Conservation (phyloP, 2,329 filamentous ascomycete species). For the Fusarium metavorans region DNA sequence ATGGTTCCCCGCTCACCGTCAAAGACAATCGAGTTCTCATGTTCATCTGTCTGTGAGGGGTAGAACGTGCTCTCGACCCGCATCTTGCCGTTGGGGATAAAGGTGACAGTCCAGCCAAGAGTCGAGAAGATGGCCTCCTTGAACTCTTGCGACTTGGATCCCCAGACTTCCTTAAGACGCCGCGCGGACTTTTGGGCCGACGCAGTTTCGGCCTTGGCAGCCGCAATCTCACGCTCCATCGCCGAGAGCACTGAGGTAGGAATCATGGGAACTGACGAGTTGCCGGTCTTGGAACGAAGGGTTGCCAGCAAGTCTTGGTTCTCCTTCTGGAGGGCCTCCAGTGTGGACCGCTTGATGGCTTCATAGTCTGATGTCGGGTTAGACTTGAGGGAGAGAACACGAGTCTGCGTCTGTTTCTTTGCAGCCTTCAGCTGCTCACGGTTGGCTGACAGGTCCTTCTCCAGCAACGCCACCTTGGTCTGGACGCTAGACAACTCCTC, state of each 20-base stretch:
- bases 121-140: slow-evolving; percentile 93
- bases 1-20: slow-evolving; percentile 95
- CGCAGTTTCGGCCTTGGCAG: slow-evolving; percentile 75
- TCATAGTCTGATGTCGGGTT: slow-evolving; percentile 92
- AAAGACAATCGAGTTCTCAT: slow-evolving; percentile 83
- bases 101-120: slow-evolving; percentile 93
- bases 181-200: slow-evolving; percentile 85
- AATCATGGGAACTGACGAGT: slow-evolving; percentile 70
- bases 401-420: slow-evolving; percentile 77
- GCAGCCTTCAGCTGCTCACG: slow-evolving; percentile 78
- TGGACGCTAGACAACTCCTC: slow-evolving; percentile 78
- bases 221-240: slow-evolving; percentile 79
- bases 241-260: slow-evolving; percentile 82
- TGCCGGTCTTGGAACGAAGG: slow-evolving; percentile 62
- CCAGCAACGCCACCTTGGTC: slow-evolving; percentile 76
- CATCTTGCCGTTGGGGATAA: slow-evolving; percentile 97
- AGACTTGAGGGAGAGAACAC: slow-evolving; percentile 86
- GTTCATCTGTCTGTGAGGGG: slow-evolving; percentile 74
- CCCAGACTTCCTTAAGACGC: slow-evolving; percentile 93
- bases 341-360: slow-evolving; percentile 83
- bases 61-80: slow-evolving; percentile 89
- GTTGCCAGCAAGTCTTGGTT: slow-evolving; percentile 86
- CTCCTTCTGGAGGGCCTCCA: slow-evolving; percentile 82
- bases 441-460: slow-evolving; percentile 79
- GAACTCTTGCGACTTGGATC: slow-evolving; percentile 91